Conservation (phyloP, 2,329 filamentous ascomycete species). For the Talaromyces sp. region DNA sequence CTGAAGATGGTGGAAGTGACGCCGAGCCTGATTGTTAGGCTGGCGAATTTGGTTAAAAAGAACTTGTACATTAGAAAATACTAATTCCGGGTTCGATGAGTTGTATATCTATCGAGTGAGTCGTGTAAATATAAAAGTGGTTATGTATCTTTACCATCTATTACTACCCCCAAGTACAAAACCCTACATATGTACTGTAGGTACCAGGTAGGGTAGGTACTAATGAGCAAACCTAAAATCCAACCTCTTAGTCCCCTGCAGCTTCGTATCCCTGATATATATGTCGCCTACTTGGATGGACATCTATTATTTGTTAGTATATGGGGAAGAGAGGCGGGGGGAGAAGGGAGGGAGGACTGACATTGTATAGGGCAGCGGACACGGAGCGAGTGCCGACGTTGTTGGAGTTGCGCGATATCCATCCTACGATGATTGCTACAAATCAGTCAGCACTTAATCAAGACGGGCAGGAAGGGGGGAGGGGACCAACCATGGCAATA, state of each 20-base stretch:
- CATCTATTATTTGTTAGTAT: constrained; percentile 7
- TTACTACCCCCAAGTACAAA: not conserved
- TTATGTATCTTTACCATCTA: not conserved
- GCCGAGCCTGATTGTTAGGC: constrained; percentile 36
- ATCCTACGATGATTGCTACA: constrained; percentile 20
- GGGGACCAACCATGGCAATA: constrained; percentile 53
- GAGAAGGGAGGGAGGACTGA: constrained; percentile 23
- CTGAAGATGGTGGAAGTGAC: constrained; percentile 37
- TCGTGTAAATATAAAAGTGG: not conserved
- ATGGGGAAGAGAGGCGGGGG: not conserved
- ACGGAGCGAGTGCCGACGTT: constrained; percentile 45
- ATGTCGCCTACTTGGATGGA: constrained; percentile 14
- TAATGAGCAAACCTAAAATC: constrained; percentile 22
- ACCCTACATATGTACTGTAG: too few relatives aligned
- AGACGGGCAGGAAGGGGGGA: too few relatives aligned
- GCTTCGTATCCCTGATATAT: constrained; percentile 17
- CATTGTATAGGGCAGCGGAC: constrained; percentile 47
- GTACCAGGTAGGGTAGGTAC: not conserved
- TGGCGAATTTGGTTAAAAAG: not conserved
- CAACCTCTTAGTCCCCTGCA: constrained; percentile 18
- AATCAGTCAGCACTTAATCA: not conserved
- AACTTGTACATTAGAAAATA: constrained; percentile 8
- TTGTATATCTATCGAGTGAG: not conserved
- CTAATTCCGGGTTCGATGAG: not conserved
- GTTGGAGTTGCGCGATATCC: constrained; percentile 45